These are phyloP conservation scores for Chrysoporthe cubensis DNA, from an alignment of 2,329 filamentous ascomycete species.

Conservation along the genomic window DNA sequence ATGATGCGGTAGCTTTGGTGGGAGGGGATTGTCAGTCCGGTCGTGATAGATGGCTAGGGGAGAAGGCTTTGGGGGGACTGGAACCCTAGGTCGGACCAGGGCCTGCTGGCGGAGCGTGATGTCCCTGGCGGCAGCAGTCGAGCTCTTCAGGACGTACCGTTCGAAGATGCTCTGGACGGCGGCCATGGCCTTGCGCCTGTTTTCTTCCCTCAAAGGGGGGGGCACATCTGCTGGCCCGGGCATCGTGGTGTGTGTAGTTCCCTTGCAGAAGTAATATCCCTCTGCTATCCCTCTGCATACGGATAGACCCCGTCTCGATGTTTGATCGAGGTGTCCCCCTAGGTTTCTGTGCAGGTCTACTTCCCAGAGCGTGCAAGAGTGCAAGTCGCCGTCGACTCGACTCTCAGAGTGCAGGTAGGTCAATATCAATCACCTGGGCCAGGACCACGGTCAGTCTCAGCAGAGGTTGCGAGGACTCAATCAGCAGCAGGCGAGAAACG, in stretches of 20 bases:
- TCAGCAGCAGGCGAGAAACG: background rate
- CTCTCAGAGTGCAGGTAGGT: too few species aligned
- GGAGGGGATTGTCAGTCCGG: background rate
- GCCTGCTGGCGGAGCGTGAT: background rate
- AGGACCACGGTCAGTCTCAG: background rate
- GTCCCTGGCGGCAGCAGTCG: background rate
- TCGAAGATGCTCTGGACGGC: slow-evolving; percentile 27
- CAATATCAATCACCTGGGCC: background rate
- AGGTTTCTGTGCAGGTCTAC: background rate
- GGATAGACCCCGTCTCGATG: too few species aligned
- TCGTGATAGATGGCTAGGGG: background rate
- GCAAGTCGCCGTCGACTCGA: too few species aligned
- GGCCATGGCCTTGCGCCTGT: slow-evolving; percentile 25
- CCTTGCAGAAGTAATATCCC: background rate
- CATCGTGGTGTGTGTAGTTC: background rate
- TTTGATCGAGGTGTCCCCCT: background rate
- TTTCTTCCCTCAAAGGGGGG: slow-evolving; percentile 16
- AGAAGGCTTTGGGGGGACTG: too few species aligned
- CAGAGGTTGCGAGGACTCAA: too few species aligned
- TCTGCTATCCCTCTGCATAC: background rate
- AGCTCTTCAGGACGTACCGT: slow-evolving; percentile 9
- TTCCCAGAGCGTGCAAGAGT: too few species aligned
- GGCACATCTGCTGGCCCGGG: slow-evolving; percentile 8
- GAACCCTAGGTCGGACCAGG: background rate
- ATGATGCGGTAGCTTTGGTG: slow-evolving; percentile 30